Conservation (phyloP, 768 basidiomycete genomes). For the Royoungia palumana region DNA sequence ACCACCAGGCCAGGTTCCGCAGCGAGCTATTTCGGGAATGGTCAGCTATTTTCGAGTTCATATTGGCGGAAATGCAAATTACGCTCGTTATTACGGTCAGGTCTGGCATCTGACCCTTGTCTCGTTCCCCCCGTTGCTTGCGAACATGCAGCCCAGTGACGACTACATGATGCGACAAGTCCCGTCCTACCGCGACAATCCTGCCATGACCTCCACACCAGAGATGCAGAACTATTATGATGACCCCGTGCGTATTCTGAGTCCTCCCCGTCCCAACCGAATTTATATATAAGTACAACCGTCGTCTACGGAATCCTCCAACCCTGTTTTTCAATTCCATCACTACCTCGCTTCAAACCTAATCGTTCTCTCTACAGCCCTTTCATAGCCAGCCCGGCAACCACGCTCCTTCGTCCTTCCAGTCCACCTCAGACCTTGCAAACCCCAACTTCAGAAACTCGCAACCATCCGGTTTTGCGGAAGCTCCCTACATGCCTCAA, state of each 20-base stretch:
- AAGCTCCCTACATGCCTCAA: slow-evolving; percentile 23
- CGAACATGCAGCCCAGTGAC: slow-evolving; percentile 20
- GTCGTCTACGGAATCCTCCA: background rate
- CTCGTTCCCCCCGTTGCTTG: background rate
- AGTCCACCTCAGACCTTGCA: slow-evolving; percentile 17
- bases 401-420: slow-evolving; percentile 35
- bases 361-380: slow-evolving; percentile 28
- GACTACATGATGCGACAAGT: slow-evolving; percentile 29
- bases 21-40: too few relatives aligned
- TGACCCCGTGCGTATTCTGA: slow-evolving; percentile 19
- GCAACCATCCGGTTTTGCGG: slow-evolving; percentile 22
- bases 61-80: too few relatives aligned
- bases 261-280: background rate
- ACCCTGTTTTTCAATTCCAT: slow-evolving; percentile 1
- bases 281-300: slow-evolving; percentile 2
- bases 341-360: background rate
- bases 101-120: too few relatives aligned
- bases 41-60: too few relatives aligned
- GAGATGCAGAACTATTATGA: slow-evolving; percentile 32
- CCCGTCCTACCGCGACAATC: slow-evolving; percentile 20
- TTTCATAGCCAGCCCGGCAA: slow-evolving; percentile 31
- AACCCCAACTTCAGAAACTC: slow-evolving; percentile 25
- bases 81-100: background rate
- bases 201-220: slow-evolving; percentile 11
- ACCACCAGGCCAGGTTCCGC: too few relatives aligned